Conservation (phyloP, 805 yeast species). For the Grigorovia transvaalensis region DNA sequence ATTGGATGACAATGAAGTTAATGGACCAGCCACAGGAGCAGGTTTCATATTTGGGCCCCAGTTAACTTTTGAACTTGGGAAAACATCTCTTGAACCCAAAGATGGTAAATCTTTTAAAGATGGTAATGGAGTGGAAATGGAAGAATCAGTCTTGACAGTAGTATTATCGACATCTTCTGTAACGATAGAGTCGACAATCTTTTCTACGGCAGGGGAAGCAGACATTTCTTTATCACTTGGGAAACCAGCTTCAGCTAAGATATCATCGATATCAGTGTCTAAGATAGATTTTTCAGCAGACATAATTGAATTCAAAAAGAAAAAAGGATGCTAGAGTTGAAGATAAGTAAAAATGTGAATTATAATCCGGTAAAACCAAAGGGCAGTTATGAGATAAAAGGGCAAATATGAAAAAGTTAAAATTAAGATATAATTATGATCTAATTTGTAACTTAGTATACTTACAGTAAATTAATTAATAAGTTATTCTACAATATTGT, state of each 20-base stretch:
- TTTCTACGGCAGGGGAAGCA: neutral
- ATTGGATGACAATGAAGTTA: constrained; percentile 13
- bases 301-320: neutral
- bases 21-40: constrained; percentile 10
- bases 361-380: neutral
- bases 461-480: neutral
- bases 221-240: neutral
- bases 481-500: too few relatives aligned
- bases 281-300: neutral
- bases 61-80: constrained; percentile 20
- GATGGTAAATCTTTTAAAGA: constrained; percentile 49
- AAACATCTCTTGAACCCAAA: constrained; percentile 40
- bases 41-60: constrained; percentile 43
- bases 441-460: neutral
- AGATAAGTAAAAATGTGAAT: neutral
- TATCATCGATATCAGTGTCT: neutral
- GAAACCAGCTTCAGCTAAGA: neutral
- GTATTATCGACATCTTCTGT: neutral
- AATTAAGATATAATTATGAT: too few relatives aligned
- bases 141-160: neutral
- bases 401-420: neutral
- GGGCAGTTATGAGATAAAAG: neutral
- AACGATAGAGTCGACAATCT: neutral
- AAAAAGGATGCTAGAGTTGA: neutral
- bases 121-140: constrained; percentile 13